A percentile compares a stretch with the other conserved stretches of the same genome.
Evolutionary conservation across 805 yeast species (phyloP).

Genomic region (Yarrowia sp.): DNA sequence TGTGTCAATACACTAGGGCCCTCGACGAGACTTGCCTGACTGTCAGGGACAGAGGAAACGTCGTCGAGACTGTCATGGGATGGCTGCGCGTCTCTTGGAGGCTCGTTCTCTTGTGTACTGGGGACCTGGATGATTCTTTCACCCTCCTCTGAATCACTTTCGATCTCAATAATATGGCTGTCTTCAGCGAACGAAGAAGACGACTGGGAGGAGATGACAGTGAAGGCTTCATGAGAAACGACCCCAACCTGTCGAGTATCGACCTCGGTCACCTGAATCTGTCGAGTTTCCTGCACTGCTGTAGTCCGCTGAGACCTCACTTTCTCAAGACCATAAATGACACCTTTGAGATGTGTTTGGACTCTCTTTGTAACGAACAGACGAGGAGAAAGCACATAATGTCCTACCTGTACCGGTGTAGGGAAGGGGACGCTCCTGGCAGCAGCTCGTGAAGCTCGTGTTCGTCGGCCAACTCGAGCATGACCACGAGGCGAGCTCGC

Average conservation of each 20-base stretch:
- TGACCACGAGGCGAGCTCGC: background rate
- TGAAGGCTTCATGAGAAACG: no score
- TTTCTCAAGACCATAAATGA: background rate
- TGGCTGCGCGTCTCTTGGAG: background rate
- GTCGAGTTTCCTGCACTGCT: background rate
- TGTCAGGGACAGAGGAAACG: conserved; percentile 14
- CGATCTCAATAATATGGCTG: background rate
- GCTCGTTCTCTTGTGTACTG: background rate
- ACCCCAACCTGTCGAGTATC: background rate
- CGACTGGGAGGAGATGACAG: no score
- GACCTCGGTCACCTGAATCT: conserved; percentile 3
- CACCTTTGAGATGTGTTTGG: background rate
- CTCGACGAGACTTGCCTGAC: background rate
- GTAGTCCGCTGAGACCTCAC: background rate
- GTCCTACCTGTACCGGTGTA: background rate
- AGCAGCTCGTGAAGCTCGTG: background rate
- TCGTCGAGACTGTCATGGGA: background rate
- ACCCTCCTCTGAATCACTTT: background rate
- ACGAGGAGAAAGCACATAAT: background rate
- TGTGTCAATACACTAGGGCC: background rate
- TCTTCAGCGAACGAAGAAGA: conserved; percentile 1
- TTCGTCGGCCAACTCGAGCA: background rate
- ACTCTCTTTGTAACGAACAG: background rate
- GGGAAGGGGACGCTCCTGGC: background rate
- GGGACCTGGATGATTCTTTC: background rate